phyloP scores from a whole-genome alignment of 306 rosid species.

The Cicer yamashitae region DNA sequence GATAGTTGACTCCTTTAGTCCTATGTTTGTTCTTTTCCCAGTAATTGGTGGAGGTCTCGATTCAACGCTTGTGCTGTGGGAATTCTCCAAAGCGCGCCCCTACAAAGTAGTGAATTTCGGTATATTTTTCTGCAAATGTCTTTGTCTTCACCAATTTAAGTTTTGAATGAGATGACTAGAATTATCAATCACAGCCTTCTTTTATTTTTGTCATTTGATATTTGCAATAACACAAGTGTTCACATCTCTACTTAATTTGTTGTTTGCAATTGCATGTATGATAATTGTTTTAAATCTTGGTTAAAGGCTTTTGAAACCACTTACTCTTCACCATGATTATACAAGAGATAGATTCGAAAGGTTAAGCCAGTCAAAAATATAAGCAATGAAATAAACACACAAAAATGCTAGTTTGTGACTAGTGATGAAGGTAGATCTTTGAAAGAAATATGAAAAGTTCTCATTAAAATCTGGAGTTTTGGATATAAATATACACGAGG shows the following conservation, averaged over 20 bases:
- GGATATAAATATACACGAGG: constrained; percentile 10
- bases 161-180: constrained; percentile 23
- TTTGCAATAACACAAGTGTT: constrained; percentile 14
- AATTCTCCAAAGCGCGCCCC: constrained; percentile 90
- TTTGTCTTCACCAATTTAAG: constrained; percentile 18
- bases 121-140: constrained; percentile 42
- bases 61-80: constrained; percentile 86
- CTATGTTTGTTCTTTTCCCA: constrained; percentile 41
- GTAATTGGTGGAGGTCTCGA: constrained; percentile 96
- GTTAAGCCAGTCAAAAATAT: constrained; percentile 1
- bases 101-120: constrained; percentile 71
- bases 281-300: constrained; percentile 20
- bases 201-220: constrained; percentile 8
- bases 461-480: constrained; percentile 7
- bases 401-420: constrained; percentile 38
- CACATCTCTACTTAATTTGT: constrained; percentile 27
- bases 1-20: constrained; percentile 32
- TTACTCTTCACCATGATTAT: constrained; percentile 28
- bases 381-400: constrained; percentile 19
- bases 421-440: constrained; percentile 14
- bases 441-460: constrained; percentile 7
- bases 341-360: constrained; percentile 4
- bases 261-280: not conserved
- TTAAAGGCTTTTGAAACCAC: constrained; percentile 30
- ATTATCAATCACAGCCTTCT: constrained; percentile 21